These are phyloP conservation scores for Zygoascus bituminiphila DNA, from an alignment of 805 yeast species.

Conservation along the genomic window DNA sequence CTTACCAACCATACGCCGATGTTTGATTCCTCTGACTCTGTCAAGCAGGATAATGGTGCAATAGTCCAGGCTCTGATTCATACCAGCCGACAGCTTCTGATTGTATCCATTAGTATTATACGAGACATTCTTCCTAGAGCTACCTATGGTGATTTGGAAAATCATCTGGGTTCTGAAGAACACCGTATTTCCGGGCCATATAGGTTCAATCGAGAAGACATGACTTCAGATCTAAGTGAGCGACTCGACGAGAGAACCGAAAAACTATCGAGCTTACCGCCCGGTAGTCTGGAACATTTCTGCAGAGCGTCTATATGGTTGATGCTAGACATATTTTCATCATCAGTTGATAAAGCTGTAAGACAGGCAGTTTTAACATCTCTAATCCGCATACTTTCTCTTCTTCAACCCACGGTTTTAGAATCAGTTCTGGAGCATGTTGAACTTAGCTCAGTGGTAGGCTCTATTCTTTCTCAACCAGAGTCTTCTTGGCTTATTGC, in stretches of 20 bases:
- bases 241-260: constrained; percentile 3
- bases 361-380: constrained; percentile 50
- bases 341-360: constrained; percentile 60
- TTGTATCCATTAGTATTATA: constrained; percentile 47
- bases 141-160: not conserved
- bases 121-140: constrained; percentile 48
- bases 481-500: constrained; percentile 34
- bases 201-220: constrained; percentile 23
- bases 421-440: constrained; percentile 17
- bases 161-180: not conserved
- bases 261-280: constrained; percentile 30
- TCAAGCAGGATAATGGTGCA: constrained; percentile 25
- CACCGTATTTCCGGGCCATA: constrained; percentile 14
- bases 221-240: constrained; percentile 11
- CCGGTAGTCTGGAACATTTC: constrained; percentile 15
- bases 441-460: constrained; percentile 24
- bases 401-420: constrained; percentile 26
- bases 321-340: constrained; percentile 59
- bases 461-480: constrained; percentile 25
- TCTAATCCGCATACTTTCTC: constrained; percentile 43
- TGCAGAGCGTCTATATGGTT: constrained; percentile 22
- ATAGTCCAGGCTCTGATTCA: constrained; percentile 67
- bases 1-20: constrained; percentile 41
- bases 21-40: constrained; percentile 16
- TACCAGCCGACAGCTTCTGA: constrained; percentile 57